Conservation (phyloP, 176 grass and related monocot species). For the Alloteropsis semialata region DNA sequence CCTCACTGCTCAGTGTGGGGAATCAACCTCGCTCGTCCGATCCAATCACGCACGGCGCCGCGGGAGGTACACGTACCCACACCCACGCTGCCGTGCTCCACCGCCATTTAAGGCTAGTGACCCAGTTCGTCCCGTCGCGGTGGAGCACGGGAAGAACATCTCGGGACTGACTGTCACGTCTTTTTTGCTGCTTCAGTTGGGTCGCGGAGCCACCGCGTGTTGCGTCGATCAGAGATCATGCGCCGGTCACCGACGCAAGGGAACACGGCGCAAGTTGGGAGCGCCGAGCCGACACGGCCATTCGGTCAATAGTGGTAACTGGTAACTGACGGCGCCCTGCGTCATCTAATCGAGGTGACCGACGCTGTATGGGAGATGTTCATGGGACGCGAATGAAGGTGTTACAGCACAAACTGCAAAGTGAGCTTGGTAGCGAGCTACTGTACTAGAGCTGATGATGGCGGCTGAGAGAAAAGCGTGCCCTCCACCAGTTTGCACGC, state of each 20-base stretch:
- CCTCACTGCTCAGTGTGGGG: not conserved
- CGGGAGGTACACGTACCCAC: not conserved
- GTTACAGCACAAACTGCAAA: too few species aligned
- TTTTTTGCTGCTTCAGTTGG: not conserved
- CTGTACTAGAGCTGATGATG: slow-evolving; percentile 25
- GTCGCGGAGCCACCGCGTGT: not conserved
- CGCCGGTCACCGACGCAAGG: not conserved
- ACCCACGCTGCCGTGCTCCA: too few species aligned
- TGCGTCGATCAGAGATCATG: not conserved
- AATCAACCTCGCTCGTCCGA: not conserved
- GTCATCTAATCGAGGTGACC: not conserved
- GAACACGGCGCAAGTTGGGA: not conserved
- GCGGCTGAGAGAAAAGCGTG: not conserved
- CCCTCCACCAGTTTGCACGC: slow-evolving; percentile 1
- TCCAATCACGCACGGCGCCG: not conserved
- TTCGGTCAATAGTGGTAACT: too few species aligned
- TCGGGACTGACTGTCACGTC: not conserved
- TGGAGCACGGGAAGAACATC: not conserved
- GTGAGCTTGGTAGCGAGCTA: not conserved
- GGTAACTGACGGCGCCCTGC: not conserved
- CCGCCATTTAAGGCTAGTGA: too few species aligned
- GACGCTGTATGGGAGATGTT: too few species aligned
- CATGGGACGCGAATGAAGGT: not conserved
- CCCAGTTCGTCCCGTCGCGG: too few species aligned
- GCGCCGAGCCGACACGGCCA: not conserved